Percentiles rank a stretch among this genome's conserved stretches.
phyloP scores from a whole-genome alignment of 2,329 filamentous ascomycete species.

The Scedosporium aurantiacum region DNA sequence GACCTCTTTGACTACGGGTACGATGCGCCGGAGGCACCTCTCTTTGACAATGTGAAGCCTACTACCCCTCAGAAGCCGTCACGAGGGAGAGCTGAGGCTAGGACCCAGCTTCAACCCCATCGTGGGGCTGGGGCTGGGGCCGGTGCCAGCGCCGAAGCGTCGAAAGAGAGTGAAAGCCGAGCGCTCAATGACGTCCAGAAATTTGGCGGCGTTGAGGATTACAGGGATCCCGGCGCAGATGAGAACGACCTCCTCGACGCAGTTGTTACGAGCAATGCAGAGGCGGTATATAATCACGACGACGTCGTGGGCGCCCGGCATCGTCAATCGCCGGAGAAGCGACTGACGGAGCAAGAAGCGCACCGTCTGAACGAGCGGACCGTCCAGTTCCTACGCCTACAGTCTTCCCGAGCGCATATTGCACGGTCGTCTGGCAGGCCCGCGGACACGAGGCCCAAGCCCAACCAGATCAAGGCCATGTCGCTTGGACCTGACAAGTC shows the following conservation, averaged over 20 bases:
- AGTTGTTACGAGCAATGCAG: conserved; percentile 79
- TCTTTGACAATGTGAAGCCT: neutral
- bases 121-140: neutral
- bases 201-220: conserved; percentile 55
- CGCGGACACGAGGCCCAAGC: neutral
- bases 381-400: conserved; percentile 8
- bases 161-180: conserved; percentile 3
- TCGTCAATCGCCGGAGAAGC: conserved; percentile 60
- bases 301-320: conserved; percentile 72
- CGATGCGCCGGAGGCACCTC: neutral
- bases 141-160: conserved; percentile 18
- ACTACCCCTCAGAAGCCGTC: neutral
- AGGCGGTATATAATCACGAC: conserved; percentile 89
- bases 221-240: conserved; percentile 36
- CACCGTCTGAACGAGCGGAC: conserved; percentile 10
- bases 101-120: neutral
- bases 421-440: conserved; percentile 30
- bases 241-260: conserved; percentile 77
- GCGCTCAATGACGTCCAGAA: conserved; percentile 6
- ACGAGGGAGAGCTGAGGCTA: no score
- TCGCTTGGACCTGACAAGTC: neutral
- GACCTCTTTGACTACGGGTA: conserved; percentile 65
- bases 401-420: conserved; percentile 53
- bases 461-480: neutral
- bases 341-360: conserved; percentile 63